phyloP scores from a whole-genome alignment of 352 stramenopile genomes.

The Globisporangium megalacanthum region DNA sequence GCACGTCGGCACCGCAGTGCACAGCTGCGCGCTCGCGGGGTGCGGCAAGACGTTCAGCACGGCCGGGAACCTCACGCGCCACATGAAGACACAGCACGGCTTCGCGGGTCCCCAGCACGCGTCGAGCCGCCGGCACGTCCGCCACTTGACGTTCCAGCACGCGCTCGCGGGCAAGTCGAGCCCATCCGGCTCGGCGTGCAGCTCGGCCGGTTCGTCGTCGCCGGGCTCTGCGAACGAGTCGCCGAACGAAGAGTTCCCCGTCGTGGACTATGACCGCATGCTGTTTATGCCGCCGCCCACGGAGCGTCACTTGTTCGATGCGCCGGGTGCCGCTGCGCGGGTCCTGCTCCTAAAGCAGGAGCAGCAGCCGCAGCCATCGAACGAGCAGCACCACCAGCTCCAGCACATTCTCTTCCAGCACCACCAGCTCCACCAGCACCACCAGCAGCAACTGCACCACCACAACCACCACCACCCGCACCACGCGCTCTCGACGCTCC shows the following conservation, averaged over 20 bases:
- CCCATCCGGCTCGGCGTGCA: neutral
- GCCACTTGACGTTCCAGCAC: neutral
- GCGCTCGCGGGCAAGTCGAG: neutral
- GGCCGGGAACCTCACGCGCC: slow-evolving; percentile 50
- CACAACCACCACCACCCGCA: neutral
- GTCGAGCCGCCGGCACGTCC: slow-evolving; percentile 10
- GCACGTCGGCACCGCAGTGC: slow-evolving; percentile 11
- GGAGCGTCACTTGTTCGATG: slow-evolving; percentile 14
- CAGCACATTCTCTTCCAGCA: neutral
- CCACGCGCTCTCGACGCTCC: neutral
- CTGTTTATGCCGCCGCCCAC: slow-evolving; percentile 25
- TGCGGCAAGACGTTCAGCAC: slow-evolving; percentile 64
- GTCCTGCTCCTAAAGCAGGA: neutral
- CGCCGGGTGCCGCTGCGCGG: neutral
- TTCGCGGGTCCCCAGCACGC: slow-evolving; percentile 9
- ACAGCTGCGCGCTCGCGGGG: slow-evolving; percentile 21
- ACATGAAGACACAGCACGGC: slow-evolving; percentile 57
- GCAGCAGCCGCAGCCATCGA: neutral
- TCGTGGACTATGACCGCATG: slow-evolving; percentile 37
- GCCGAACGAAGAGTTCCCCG: slow-evolving; percentile 25
- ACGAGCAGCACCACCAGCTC: neutral
- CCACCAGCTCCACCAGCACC: neutral
- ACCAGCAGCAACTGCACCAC: neutral
- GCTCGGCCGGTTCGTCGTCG: neutral
- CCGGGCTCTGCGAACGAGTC: slow-evolving; percentile 24